phyloP scores from a whole-genome alignment of 2,329 filamentous ascomycete species.

The Periconia macrospinosa region DNA sequence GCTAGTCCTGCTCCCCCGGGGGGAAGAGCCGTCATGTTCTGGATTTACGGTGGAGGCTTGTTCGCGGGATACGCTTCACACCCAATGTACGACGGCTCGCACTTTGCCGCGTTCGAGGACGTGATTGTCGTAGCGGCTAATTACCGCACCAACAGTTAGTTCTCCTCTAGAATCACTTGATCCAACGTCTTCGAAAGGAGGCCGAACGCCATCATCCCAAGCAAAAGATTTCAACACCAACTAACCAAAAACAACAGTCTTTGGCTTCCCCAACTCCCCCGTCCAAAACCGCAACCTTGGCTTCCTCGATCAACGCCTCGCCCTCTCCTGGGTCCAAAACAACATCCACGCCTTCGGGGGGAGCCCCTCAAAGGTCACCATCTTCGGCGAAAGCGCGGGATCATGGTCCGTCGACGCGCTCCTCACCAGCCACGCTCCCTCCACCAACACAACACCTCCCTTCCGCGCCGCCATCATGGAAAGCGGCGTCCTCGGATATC shows the following conservation, averaged over 20 bases:
- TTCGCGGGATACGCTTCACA: slow-evolving; percentile 25
- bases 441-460: slow-evolving; percentile 19
- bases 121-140: slow-evolving; percentile 31
- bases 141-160: slow-evolving; percentile 33
- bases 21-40: slow-evolving; percentile 31
- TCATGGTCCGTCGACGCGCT: slow-evolving; percentile 27
- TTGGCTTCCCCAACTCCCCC: slow-evolving; percentile 29
- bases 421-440: slow-evolving; percentile 24
- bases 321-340: slow-evolving; percentile 57
- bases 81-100: slow-evolving; percentile 25
- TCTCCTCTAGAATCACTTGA: neutral
- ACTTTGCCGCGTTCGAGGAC: slow-evolving; percentile 33
- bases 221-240: neutral
- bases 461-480: slow-evolving; percentile 35
- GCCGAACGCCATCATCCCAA: too few species aligned
- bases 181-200: too few species aligned
- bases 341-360: slow-evolving; percentile 55
- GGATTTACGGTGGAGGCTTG: slow-evolving; percentile 33
- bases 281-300: slow-evolving; percentile 48
- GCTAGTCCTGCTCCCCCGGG: slow-evolving; percentile 11
- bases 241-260: slow-evolving; percentile 16
- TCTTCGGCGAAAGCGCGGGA: slow-evolving; percentile 41
- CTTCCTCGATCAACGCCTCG: slow-evolving; percentile 59
- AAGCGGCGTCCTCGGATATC: slow-evolving; percentile 29
- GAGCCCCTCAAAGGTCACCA: slow-evolving; percentile 52